phyloP scores from a whole-genome alignment of 495 filamentous ascomycete species.

The Podospora pseudoanserina region DNA sequence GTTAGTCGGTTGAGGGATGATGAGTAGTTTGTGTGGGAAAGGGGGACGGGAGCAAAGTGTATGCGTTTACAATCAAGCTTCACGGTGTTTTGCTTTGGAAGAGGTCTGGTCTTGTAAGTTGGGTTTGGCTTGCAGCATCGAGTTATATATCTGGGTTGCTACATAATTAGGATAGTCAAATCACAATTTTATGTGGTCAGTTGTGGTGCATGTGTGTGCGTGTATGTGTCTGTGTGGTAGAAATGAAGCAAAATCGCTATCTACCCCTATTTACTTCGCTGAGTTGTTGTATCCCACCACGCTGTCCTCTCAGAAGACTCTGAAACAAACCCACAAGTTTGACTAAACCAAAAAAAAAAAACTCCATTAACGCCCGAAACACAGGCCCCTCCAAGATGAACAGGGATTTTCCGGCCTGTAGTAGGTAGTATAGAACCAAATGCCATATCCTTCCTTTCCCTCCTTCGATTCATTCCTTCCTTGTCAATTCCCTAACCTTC shows the following conservation, averaged over 20 bases:
- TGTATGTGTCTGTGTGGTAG: not conserved
- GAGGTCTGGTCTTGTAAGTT: not conserved
- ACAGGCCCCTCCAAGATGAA: not conserved
- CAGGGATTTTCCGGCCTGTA: not conserved
- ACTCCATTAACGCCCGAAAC: not conserved
- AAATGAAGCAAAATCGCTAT: not conserved
- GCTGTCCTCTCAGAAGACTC: not conserved
- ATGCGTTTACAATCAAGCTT: not conserved
- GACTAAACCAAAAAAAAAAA: not conserved
- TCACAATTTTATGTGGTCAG: not conserved
- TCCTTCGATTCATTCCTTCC: not conserved
- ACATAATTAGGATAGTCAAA: not conserved
- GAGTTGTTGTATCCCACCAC: not conserved
- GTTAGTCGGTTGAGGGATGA: conserved; percentile 35
- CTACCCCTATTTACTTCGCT: not conserved
- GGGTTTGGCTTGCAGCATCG: not conserved
- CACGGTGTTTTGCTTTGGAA: not conserved
- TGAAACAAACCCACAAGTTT: not conserved
- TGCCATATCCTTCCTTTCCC: not conserved
- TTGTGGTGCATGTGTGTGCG: not conserved
- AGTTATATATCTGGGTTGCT: not conserved
- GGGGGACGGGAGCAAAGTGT: not conserved
- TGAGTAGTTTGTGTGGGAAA: conserved; percentile 17
- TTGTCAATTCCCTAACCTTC: not conserved
- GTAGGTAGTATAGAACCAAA: not conserved